Conservation (phyloP, 768 basidiomycete genomes). For the Gymnopilus junonius region DNA sequence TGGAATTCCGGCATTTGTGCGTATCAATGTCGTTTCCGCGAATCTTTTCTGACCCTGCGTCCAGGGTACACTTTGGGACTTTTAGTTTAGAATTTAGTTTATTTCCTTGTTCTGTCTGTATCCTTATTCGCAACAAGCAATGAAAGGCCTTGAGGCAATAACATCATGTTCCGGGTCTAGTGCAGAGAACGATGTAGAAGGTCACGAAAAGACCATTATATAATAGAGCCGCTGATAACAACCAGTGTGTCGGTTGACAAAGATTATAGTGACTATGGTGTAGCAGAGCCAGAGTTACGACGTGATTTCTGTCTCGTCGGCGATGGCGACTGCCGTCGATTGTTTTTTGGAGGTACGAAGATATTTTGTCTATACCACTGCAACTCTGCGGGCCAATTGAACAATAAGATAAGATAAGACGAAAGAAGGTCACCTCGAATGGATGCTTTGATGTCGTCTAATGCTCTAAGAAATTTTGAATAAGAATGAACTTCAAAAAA, state of each 20-base stretch:
- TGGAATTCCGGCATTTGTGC: slow-evolving; percentile 69
- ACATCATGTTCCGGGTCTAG: neutral
- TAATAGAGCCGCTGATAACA: neutral
- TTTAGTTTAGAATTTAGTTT: slow-evolving; percentile 35
- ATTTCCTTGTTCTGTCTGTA: slow-evolving; percentile 8
- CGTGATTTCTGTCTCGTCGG: neutral
- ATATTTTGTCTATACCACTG: slow-evolving; percentile 79
- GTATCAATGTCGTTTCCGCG: slow-evolving; percentile 17
- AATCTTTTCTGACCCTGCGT: neutral
- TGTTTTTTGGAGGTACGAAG: slow-evolving; percentile 45
- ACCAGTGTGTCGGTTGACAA: neutral
- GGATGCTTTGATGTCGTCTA: slow-evolving; percentile 81
- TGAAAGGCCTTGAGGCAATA: neutral
- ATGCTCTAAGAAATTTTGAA: slow-evolving; percentile 56
- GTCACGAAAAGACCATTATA: too few relatives aligned
- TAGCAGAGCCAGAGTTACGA: neutral
- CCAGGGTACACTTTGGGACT: slow-evolving; percentile 77
- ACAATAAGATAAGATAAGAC: neutral
- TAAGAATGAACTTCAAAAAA: neutral
- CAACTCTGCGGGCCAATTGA: slow-evolving; percentile 55
- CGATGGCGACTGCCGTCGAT: neutral
- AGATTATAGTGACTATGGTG: neutral
- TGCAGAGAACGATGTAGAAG: too few relatives aligned
- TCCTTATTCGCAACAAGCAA: slow-evolving; percentile 6
- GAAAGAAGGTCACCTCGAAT: slow-evolving; percentile 61